phyloP scores from a whole-genome alignment of 1,139 yeast species.

The Suhomyces taliae region DNA sequence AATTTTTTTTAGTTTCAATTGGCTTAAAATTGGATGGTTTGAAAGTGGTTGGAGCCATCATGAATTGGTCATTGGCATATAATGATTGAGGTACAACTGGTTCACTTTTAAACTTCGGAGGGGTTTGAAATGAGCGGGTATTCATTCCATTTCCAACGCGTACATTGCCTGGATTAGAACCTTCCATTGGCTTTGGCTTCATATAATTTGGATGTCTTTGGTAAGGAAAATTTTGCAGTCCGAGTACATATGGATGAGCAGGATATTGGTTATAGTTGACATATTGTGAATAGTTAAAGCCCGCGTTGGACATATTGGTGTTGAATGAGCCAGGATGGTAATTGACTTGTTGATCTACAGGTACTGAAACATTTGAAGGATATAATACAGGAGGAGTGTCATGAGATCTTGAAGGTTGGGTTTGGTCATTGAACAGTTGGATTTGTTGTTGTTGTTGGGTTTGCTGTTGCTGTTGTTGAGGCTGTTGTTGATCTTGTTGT shows the following conservation, averaged over 20 bases:
- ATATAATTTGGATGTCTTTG: constrained; percentile 2
- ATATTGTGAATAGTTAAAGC: constrained; percentile 1
- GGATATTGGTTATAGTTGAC: constrained; percentile 2
- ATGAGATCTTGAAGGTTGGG: constrained; percentile 2
- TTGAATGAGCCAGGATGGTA: background rate
- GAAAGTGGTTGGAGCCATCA: background rate
- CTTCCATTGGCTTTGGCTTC: background rate
- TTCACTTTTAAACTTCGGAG: constrained; percentile 11
- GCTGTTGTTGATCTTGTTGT: constrained; percentile 5
- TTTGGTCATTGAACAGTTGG: background rate
- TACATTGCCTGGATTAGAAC: background rate
- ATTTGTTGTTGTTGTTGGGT: constrained; percentile 4
- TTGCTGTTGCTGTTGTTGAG: constrained; percentile 7
- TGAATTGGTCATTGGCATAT: background rate
- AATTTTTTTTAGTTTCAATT: constrained; percentile 36
- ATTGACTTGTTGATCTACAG: constrained; percentile 6
- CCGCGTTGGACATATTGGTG: background rate
- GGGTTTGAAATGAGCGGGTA: constrained; percentile 6
- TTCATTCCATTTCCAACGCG: background rate
- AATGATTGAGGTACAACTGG: constrained; percentile 3
- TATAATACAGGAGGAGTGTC: constrained; percentile 8
- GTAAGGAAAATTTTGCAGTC: constrained; percentile 1
- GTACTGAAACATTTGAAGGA: constrained; percentile 7
- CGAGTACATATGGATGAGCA: background rate
- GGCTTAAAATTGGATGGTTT: constrained; percentile 30